Evolutionary conservation across 257 asterid species (phyloP).

Genomic region (Solanum tarijense): DNA sequence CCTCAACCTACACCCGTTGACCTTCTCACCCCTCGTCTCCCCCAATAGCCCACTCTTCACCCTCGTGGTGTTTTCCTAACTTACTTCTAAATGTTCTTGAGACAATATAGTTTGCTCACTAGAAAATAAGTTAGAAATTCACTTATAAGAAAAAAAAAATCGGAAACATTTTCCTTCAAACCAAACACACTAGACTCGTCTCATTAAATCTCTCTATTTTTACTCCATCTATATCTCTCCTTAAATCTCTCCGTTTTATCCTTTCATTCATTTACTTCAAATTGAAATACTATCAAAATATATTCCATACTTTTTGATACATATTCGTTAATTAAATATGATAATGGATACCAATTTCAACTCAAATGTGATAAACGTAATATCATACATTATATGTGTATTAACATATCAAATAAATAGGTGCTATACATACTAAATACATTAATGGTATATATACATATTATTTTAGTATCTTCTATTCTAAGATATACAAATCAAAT

Average conservation of each 20-base stretch:
- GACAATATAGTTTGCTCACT: not conserved
- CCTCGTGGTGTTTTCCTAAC: not conserved
- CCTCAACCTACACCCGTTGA: not conserved
- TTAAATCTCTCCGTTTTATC: not conserved
- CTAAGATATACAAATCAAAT: too few relatives aligned
- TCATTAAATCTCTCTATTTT: too few relatives aligned
- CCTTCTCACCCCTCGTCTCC: not conserved
- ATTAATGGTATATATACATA: not conserved
- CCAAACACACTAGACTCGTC: not conserved
- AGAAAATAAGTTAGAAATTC: too few relatives aligned
- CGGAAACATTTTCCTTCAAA: not conserved
- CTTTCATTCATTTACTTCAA: not conserved
- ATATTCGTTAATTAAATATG: not conserved
- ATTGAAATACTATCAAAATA: not conserved
- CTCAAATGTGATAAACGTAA: not conserved
- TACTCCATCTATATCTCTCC: not conserved
- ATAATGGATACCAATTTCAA: not conserved
- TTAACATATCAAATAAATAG: not conserved
- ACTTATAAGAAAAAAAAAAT: too few relatives aligned
- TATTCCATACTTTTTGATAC: not conserved
- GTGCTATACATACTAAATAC: not conserved
- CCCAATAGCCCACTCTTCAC: not conserved
- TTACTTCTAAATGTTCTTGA: too few relatives aligned
- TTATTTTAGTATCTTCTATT: too few relatives aligned
- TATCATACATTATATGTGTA: not conserved